Conservation (phyloP, 129 eudicot genomes). For the Tanacetum coccineum region DNA sequence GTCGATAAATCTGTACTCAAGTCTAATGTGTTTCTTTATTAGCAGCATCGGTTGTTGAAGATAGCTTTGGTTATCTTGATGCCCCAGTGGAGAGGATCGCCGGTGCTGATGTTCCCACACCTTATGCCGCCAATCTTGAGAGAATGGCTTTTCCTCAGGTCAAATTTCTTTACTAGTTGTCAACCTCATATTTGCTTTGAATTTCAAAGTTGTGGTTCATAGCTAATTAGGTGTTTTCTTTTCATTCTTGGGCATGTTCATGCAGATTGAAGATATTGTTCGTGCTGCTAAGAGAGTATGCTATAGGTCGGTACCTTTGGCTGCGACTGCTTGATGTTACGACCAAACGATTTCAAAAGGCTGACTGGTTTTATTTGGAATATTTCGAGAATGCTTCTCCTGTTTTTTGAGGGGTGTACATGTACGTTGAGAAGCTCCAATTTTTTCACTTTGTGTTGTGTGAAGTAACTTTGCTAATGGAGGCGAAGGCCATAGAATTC, state of each 20-base stretch:
- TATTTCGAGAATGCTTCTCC: slow-evolving; percentile 23
- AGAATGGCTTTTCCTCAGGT: slow-evolving; percentile 76
- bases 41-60: slow-evolving; percentile 62
- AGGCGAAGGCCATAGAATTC: slow-evolving; percentile 13
- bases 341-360: slow-evolving; percentile 3
- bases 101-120: slow-evolving; percentile 75
- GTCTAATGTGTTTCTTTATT: slow-evolving; percentile 3
- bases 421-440: slow-evolving; percentile 14
- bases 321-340: slow-evolving; percentile 42
- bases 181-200: background rate
- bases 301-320: slow-evolving; percentile 44
- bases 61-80: slow-evolving; percentile 63
- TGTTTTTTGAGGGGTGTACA: slow-evolving; percentile 28
- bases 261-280: slow-evolving; percentile 64
- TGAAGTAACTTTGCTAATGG: slow-evolving; percentile 11
- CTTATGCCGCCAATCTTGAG: slow-evolving; percentile 71
- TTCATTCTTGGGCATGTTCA: background rate
- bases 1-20: background rate
- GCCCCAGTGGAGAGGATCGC: slow-evolving; percentile 67
- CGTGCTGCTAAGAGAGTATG: slow-evolving; percentile 75
- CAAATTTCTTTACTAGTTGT: background rate
- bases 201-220: no score
- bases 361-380: slow-evolving; percentile 17
- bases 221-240: background rate
- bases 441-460: slow-evolving; percentile 19